These are phyloP conservation scores for Bocquillonia castaneifolia DNA, from an alignment of 441 rosid genomes.

Conservation along the genomic window DNA sequence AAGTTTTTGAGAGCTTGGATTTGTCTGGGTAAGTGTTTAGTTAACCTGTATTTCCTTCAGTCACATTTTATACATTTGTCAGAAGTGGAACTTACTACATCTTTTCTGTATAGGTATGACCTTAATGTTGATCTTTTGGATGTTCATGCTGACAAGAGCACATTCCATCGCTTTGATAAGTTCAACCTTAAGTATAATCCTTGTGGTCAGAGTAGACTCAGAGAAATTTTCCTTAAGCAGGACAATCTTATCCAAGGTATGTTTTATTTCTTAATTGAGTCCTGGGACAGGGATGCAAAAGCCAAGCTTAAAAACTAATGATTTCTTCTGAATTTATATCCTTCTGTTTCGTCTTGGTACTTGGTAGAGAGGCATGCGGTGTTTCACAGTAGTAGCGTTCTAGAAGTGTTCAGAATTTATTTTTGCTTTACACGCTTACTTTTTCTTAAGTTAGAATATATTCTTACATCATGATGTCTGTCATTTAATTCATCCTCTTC, in stretches of 20 bases:
- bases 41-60: conserved; percentile 56
- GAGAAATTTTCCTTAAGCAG: conserved; percentile 99
- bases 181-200: conserved; percentile 99
- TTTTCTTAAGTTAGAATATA: background rate
- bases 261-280: conserved; percentile 5
- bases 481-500: background rate
- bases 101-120: conserved; percentile 62
- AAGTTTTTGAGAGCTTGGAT: conserved; percentile 96
- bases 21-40: conserved; percentile 89
- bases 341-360: background rate
- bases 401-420: background rate
- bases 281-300: background rate
- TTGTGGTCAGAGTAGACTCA: conserved; percentile 98
- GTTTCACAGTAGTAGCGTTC: conserved; percentile 1
- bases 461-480: background rate
- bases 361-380: background rate
- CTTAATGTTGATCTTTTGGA: conserved; percentile 95
- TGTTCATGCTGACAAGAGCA: conserved; percentile 99
- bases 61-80: conserved; percentile 8
- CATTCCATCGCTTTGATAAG: conserved; percentile 99
- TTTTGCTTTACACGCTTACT: background rate
- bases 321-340: background rate
- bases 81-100: conserved; percentile 5
- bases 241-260: conserved; percentile 98
- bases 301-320: background rate